Evolutionary conservation across 2,329 filamentous ascomycete genomes (phyloP).

Genomic region (Myrmaecium sp.): DNA sequence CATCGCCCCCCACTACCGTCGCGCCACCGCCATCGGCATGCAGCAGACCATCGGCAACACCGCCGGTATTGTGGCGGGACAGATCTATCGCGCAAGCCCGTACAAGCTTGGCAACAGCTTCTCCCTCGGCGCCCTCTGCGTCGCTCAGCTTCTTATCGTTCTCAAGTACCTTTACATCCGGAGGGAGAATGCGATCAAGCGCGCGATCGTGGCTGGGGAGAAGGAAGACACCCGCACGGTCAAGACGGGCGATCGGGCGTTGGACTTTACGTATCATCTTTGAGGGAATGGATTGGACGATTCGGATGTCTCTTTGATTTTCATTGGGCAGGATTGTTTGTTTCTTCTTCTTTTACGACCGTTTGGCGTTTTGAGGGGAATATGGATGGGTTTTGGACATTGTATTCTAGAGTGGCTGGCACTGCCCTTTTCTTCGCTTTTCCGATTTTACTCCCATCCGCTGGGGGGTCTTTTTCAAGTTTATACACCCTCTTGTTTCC

Average conservation of each 20-base stretch:
- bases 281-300: too few species aligned
- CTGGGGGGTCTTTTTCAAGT: too few species aligned
- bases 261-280: conserved; percentile 32
- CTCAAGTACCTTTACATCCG: conserved; percentile 27
- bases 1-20: conserved; percentile 29
- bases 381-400: too few species aligned
- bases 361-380: too few species aligned
- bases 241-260: conserved; percentile 28
- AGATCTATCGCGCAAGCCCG: conserved; percentile 22
- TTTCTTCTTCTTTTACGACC: too few species aligned
- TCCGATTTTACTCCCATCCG: too few species aligned
- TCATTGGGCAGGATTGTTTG: too few species aligned
- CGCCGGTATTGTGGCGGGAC: conserved; percentile 31
- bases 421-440: too few species aligned
- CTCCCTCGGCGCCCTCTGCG: conserved; percentile 18
- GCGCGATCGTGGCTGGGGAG: conserved; percentile 24
- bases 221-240: conserved; percentile 28
- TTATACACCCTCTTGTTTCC: too few species aligned
- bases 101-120: conserved; percentile 11
- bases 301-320: too few species aligned
- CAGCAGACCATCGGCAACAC: conserved; percentile 32
- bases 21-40: conserved; percentile 29
- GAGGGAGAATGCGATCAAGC: conserved; percentile 23
- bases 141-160: conserved; percentile 21
- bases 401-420: too few species aligned